Percentiles rank a stretch among this genome's conserved stretches.
Evolutionary conservation across 2,329 filamentous ascomycete species (phyloP).

Genomic region (Aspergillus phoenicis): DNA sequence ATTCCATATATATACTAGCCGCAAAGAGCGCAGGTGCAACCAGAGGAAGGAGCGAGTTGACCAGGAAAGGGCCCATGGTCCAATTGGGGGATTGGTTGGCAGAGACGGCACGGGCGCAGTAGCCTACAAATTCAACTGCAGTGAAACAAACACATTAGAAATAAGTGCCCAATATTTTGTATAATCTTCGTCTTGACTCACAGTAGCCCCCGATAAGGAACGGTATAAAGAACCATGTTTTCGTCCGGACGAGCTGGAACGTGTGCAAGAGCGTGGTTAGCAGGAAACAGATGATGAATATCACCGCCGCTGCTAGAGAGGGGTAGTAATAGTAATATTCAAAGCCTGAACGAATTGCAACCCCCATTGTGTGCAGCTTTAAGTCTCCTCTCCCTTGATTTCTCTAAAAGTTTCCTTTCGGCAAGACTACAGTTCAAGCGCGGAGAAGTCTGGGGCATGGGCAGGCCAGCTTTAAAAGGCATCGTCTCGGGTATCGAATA

Average conservation of each 20-base stretch:
- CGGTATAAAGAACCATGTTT: slow-evolving; percentile 22
- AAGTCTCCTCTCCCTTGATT: not conserved
- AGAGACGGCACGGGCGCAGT: slow-evolving; percentile 12
- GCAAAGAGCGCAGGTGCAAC: slow-evolving; percentile 28
- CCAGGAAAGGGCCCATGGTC: slow-evolving; percentile 23
- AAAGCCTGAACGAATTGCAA: not conserved
- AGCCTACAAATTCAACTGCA: slow-evolving; percentile 11
- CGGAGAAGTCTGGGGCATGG: not conserved
- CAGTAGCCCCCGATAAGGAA: slow-evolving; percentile 19
- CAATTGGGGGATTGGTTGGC: slow-evolving; percentile 23
- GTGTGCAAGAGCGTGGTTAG: slow-evolving; percentile 14
- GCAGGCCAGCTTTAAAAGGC: not conserved
- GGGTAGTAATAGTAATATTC: slow-evolving; percentile 16
- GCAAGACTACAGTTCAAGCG: not conserved
- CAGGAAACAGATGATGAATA: slow-evolving; percentile 20
- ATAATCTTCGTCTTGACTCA: not conserved
- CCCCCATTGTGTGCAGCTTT: not conserved
- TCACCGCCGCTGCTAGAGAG: slow-evolving; percentile 18
- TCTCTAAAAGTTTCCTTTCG: not conserved
- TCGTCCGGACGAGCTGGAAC: slow-evolving; percentile 17
- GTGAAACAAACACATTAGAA: not conserved
- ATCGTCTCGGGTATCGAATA: too few relatives aligned
- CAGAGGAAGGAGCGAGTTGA: slow-evolving; percentile 24
- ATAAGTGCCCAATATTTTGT: not conserved
- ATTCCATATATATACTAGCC: slow-evolving; percentile 29